Evolutionary conservation across 2,329 filamentous ascomycete species (phyloP), one percentile per base, ranked within the genome.

Genomic region (Aspergillus sp.): DNA sequence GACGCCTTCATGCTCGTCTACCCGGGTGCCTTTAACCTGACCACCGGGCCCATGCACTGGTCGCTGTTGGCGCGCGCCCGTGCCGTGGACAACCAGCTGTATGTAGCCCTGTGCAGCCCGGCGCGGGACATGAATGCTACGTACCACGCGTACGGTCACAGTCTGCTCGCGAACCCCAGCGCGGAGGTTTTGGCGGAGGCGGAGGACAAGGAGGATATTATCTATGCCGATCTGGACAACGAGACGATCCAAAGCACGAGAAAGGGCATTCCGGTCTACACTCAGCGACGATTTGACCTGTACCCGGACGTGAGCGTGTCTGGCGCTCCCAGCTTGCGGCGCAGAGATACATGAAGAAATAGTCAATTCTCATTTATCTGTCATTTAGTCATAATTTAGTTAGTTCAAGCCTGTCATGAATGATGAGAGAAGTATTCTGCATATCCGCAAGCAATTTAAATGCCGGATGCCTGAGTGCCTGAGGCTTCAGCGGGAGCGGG

Each of bases 1-100:
- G 92, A 90, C n/a, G 90, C 87, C 59, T 99, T 99, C 75, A 83
- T 91, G 50, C 85, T 98, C 56, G 75, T 98, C 18, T 98, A 97
- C 76, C 95, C 95, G 0, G 95, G 92, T n/a, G 95, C 95, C 1
- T 99, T 99, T 83, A 99, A 98, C 77, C 82, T 90, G 61, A 96
- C 92, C 0, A 99, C 95, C 0, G 95, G 95, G 0, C 89, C 90
- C 6, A 77, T 98, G 75, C 95, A 99, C 77, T 99, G 95, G 95
- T 84, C 87, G 59, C 79, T 99, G 65, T 85, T 90, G 69, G 94
- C 88, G 1, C 85, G 91, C 65, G 92, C 90, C 14, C 83, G 95
- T 63, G 95, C 94, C 5, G 84, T 96, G 68, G 94, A 99, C 72
- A 98, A 98, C 73, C 92, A 99, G 81, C 81, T 96, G 10, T 98